Evolutionary conservation across 495 filamentous ascomycete genomes (phyloP), one percentile per base, ranked within the genome.

Genomic region (Podospora sp.): DNA sequence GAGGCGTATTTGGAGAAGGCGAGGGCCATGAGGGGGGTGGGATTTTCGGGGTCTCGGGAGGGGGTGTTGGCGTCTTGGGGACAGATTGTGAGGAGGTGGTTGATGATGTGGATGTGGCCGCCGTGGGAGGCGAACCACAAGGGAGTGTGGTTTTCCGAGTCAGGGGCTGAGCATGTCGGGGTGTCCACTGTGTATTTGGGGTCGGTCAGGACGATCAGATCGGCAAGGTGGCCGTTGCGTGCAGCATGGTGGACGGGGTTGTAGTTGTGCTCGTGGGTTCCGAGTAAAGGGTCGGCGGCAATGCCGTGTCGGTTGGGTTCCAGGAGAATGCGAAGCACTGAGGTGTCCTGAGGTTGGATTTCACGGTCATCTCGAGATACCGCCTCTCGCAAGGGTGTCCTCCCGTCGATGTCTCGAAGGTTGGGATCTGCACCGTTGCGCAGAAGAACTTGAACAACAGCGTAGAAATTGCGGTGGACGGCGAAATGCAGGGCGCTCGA

Each of bases 201-300:
- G 9, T 21, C 11, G 9, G 62, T 25, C 6, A 71, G 55, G n/a
- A 60, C 9, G 24, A 27, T 24, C 3, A 67, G 58, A 55, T 68
- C 62, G 11, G 36, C 26, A 6, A 64, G 12, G 20, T 22, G 53
- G 0, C 69, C 69, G 6, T 53, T 11, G 21, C 46, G 14, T 9
- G 70, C 70, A 0, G 67, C 70, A 1, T 56, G 46, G 46, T 64
- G 63, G 4, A 69, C 24, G 1, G 70, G 67, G 2, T 60, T 68
- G 0, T 51, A 46, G 7, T 40, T 1, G 18, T 55, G 25, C 16
- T 49, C 25, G 9, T 2, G 12, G 9, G 33, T 63, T 4, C 62
- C 68, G 4, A 66, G 21, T 0, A 35, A 53, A 8, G 64, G 59
- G 11, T 33, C 46, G 16, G 63, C 64, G 16, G 27, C 27, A 6